Conservation (phyloP, 2,329 filamentous ascomycete genomes). For the Rosellinia necatrix region DNA sequence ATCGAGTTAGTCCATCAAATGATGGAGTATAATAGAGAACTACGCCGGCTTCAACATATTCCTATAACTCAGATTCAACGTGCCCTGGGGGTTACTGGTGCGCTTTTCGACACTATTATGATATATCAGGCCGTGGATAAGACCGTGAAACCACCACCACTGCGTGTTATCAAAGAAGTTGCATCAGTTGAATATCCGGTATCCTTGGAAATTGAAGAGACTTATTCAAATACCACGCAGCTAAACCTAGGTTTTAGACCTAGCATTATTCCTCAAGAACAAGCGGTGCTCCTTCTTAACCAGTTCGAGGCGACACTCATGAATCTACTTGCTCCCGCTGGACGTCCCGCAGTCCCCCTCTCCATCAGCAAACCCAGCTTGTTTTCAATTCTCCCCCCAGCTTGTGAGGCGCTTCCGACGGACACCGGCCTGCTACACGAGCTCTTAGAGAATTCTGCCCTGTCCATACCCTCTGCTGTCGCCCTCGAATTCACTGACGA, state of each 20-base stretch:
- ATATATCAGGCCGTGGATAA: conserved; percentile 71
- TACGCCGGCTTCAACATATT: conserved; percentile 73
- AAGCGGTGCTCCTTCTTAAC: conserved; percentile 67
- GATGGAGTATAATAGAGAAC: conserved; percentile 65
- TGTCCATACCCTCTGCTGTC: conserved; percentile 57
- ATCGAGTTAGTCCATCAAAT: conserved; percentile 62
- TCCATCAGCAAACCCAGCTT: conserved; percentile 44
- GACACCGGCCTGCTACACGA: conserved; percentile 70
- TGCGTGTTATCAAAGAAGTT: conserved; percentile 67
- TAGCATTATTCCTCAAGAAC: conserved; percentile 67
- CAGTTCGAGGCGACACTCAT: conserved; percentile 74
- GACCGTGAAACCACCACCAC: conserved; percentile 46
- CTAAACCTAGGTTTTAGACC: conserved; percentile 70
- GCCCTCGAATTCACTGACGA: conserved; percentile 77
- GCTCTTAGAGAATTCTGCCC: conserved; percentile 71
- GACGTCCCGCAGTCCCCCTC: conserved; percentile 48
- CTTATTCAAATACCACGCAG: conserved; percentile 50
- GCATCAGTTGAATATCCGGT: conserved; percentile 77
- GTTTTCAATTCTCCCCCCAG: conserved; percentile 70
- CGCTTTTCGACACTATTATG: conserved; percentile 83
- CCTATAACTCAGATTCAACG: conserved; percentile 74
- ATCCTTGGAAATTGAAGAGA: conserved; percentile 77
- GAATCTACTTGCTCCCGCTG: conserved; percentile 58
- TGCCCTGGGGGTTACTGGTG: conserved; percentile 67
- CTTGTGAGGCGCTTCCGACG: conserved; percentile 59